phyloP scores from a whole-genome alignment of 208 protist genomes.

The Acanthamoeba pearcei region DNA sequence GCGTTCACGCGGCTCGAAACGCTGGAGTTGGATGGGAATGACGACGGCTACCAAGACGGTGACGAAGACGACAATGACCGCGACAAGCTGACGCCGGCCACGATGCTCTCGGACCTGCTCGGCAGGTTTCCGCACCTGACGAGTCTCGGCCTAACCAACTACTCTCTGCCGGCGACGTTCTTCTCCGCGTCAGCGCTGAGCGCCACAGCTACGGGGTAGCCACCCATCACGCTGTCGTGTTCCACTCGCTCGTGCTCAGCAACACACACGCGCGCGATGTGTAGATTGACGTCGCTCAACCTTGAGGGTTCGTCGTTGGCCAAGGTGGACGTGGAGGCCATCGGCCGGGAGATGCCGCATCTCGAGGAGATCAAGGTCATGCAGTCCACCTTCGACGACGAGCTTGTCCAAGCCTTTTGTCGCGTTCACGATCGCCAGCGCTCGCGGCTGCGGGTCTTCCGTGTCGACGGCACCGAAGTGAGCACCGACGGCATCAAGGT shows the following conservation, averaged over 20 bases:
- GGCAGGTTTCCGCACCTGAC: neutral
- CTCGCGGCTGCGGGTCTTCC: neutral
- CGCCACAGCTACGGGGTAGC: neutral
- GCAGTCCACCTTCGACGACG: neutral
- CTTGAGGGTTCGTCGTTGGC: neutral
- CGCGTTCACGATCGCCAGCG: neutral
- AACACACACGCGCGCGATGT: neutral
- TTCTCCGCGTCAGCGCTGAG: neutral
- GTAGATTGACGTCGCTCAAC: neutral
- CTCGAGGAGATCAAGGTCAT: neutral
- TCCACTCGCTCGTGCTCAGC: neutral
- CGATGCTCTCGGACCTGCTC: neutral
- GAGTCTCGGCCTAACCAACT: neutral
- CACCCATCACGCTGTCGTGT: no score
- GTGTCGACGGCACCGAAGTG: conserved; percentile 8
- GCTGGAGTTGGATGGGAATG: neutral
- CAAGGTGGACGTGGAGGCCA: neutral
- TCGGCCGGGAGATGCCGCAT: neutral
- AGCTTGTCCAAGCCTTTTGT: neutral
- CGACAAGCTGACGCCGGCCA: neutral
- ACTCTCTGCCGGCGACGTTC: neutral
- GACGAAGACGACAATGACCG: neutral
- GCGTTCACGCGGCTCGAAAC: neutral
- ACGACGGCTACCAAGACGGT: neutral
- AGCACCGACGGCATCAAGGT: neutral